Base-by-base conservation (phyloP, 805 yeast genomes). In the Diddensiella santjacobensis region DNA sequence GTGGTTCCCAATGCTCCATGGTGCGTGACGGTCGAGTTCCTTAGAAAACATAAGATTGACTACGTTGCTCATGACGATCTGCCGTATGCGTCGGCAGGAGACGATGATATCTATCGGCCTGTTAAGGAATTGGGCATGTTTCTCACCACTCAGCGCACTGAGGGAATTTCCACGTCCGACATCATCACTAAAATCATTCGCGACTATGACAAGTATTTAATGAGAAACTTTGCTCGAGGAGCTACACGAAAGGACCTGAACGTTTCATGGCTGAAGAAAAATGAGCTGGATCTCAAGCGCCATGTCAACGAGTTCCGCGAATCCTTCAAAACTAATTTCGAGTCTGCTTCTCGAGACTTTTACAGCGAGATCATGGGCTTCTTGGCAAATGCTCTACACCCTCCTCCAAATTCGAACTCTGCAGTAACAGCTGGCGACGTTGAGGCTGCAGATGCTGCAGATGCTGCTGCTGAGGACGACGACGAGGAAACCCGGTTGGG, bases 1-100 rank as follows among this genome's bases (percentile, higher is more conserved):
- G 98, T 93, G 23, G 75, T 93, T 47, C 89, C 91, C 23, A 73
- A 87, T 65, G 96, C 97, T 1, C 99, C 99, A 11, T 93, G 99
- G 99, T 79, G 85, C 58, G 89, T 93, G 22, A 84, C 89, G 2
- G 79, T 88, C 47, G 88, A 84, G 40, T 93, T 93, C 59, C 68
- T 93, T 56, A 71, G 71, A 42, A 68, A 84, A 58, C 96, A 93
- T 68, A 72, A 81, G 47, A 88, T 93, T 57, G 99, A 93, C 66
- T 93, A 88, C 61, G 96, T 91, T 52, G 99, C 99, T 1, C 99
- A 93, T 67, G 99, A 93, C 70, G 98, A 93, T 67, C 71, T 88
- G 53, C 99, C 99, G 0, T 93, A 93, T 64, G 96, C 87, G 1
- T 81, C 91, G 20, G 81, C 80, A n/a, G 96, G 83, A 52, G 75